These are phyloP conservation scores for Aspergillus brunneoviolaceus DNA, from an alignment of 2,329 filamentous ascomycete species.

Conservation along the genomic window DNA sequence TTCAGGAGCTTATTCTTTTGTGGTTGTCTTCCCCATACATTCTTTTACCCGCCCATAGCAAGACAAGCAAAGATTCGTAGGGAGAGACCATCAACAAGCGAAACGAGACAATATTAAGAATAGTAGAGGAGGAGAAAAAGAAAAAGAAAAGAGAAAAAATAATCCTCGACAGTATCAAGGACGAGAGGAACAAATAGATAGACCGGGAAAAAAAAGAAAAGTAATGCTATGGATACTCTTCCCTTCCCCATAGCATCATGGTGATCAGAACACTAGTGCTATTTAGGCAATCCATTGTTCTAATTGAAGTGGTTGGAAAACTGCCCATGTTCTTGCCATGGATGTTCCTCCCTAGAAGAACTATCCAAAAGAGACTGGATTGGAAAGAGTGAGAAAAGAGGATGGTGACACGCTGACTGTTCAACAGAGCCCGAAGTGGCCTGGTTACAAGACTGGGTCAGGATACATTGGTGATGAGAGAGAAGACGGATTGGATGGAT, in stretches of 20 bases:
- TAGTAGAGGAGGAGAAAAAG: not conserved
- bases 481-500: conserved; percentile 2
- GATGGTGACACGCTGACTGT: conserved; percentile 15
- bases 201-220: conserved; percentile 4
- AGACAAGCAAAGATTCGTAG: not conserved
- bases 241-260: not conserved
- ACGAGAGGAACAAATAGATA: conserved; percentile 9
- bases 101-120: too few relatives aligned
- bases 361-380: not conserved
- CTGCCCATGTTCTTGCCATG: not conserved
- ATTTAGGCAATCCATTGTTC: not conserved
- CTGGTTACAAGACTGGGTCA: conserved; percentile 5
- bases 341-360: not conserved
- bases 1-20: not conserved
- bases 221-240: conserved; percentile 5
- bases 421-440: conserved; percentile 6
- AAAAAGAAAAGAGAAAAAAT: not conserved
- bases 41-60: not conserved
- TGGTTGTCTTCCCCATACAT: not conserved
- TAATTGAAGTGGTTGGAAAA: not conserved
- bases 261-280: conserved; percentile 18
- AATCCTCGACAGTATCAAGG: not conserved
- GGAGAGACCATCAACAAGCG: not conserved
- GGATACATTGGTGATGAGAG: not conserved
- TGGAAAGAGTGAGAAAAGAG: not conserved